Percentiles rank a stretch among this genome's conserved stretches.
Conservation (phyloP, 179 eudicot genomes). For the Amaranthus tricolor region DNA sequence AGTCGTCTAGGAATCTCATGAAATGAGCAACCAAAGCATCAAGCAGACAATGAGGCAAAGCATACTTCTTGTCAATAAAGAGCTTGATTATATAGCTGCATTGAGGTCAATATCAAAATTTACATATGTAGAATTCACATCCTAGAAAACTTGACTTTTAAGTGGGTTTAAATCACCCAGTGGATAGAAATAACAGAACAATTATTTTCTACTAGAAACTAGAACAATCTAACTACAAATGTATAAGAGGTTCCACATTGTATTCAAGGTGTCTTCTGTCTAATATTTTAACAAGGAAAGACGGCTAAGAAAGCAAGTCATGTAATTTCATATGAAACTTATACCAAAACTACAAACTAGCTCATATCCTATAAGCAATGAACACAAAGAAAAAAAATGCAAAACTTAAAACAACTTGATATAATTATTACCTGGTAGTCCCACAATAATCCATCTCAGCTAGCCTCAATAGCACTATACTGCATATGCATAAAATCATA, state of each 20-base stretch:
- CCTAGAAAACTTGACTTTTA: too few species aligned
- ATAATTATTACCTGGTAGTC: conserved; percentile 72
- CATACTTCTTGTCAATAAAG: conserved; percentile 83
- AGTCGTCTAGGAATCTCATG: conserved; percentile 65
- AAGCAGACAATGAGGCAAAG: conserved; percentile 83
- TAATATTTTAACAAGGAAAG: too few species aligned
- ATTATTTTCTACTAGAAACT: too few species aligned
- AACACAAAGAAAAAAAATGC: background rate
- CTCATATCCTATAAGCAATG: too few species aligned
- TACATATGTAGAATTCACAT: too few species aligned
- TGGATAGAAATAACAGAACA: too few species aligned
- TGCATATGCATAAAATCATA: conserved; percentile 34
- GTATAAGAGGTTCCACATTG: too few species aligned
- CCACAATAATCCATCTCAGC: conserved; percentile 94
- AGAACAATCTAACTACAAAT: too few species aligned
- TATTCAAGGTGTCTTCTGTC: too few species aligned
- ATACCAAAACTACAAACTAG: background rate
- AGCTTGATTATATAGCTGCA: conserved; percentile 87
- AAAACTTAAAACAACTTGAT: background rate
- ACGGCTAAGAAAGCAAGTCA: too few species aligned
- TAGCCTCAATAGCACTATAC: conserved; percentile 79
- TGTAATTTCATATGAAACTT: background rate
- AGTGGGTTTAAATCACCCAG: too few species aligned
- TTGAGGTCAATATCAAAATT: background rate
- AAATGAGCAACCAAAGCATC: conserved; percentile 91